A percentile compares a stretch with the other conserved stretches of the same genome.
These are phyloP conservation scores for Lichtheimia ornata DNA, from an alignment of 371 early-diverging fungal genomes.

Conservation along the genomic window DNA sequence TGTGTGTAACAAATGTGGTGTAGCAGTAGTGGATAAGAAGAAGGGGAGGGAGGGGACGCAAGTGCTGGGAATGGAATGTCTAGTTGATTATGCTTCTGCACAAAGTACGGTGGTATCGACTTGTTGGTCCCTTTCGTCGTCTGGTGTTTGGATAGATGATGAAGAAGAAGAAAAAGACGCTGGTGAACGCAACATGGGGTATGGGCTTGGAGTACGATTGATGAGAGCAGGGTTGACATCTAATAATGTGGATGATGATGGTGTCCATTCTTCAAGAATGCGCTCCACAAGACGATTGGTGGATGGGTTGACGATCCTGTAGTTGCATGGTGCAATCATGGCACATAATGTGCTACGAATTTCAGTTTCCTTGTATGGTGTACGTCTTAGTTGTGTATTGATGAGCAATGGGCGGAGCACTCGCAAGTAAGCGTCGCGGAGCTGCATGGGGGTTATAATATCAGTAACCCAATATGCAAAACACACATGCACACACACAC, in stretches of 20 bases:
- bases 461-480: neutral
- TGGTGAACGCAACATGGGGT: slow-evolving; percentile 15
- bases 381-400: slow-evolving; percentile 58
- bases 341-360: slow-evolving; percentile 44
- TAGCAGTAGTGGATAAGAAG: no score
- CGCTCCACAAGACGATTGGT: slow-evolving; percentile 45
- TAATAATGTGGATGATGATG: slow-evolving; percentile 3
- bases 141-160: slow-evolving; percentile 7
- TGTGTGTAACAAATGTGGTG: no score
- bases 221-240: slow-evolving; percentile 1
- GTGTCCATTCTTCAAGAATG: slow-evolving; percentile 55
- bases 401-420: slow-evolving; percentile 73
- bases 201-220: slow-evolving; percentile 9
- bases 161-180: slow-evolving; percentile 14
- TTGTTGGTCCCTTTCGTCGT: slow-evolving; percentile 2
- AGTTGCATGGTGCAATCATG: slow-evolving; percentile 39
- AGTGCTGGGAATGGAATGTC: neutral
- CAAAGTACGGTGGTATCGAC: slow-evolving; percentile 1
- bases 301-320: slow-evolving; percentile 31
- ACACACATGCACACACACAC: neutral
- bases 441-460: slow-evolving; percentile 22
- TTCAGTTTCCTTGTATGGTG: slow-evolving; percentile 57
- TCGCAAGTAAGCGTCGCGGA: slow-evolving; percentile 76
- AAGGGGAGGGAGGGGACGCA: no score
- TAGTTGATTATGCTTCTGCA: neutral